Evolutionary conservation across 2,329 filamentous ascomycete species (phyloP), one percentile per base, ranked within the genome.

Genomic region (Cladophialophora yegresii): DNA sequence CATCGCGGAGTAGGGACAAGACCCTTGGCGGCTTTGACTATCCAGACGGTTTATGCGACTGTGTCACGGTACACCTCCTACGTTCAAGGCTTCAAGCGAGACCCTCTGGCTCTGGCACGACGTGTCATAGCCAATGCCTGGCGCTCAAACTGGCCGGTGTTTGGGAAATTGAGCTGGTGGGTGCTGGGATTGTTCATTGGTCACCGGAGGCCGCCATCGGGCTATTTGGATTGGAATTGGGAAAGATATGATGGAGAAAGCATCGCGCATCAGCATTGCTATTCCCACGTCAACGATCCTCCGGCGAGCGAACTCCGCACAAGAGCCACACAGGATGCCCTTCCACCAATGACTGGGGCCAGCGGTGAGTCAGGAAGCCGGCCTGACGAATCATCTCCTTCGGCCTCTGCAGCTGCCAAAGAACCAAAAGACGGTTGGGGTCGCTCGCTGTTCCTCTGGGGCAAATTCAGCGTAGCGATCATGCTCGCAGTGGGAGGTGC

Each of bases 401-500:
- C 30, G 28, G 4, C 23, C 3, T 5, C 57, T 10, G 8, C 45
- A 59, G 28, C 22, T 23, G 9, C 36, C 13, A 60, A 57, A 58
- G 36, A 36, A 22, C 23, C 40, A 1, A 58, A 61, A 40, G 36
- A 47, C 28, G 61, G 69, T 32, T 71, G 70, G 71, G 63, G 62
- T 12, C 61, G 62, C 22, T 75, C 72, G 40, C 73, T 80, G 8
- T 74, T 73, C 62, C 70, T 81, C 43, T 83, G 81, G 81, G 72
- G 80, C 40, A 80, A 78, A 65, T 82, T 83, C 68, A 80, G 77
- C 9, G 71, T 82, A 56, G 79, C 79, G 13, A 73, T 83, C 50
- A 77, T 80, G 47, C 74, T 82, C 63, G 81, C 80, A 12, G 75
- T 83, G 50, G 80, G 80, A n/a, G 74, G 80, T 2, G 81, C 81